Evolutionary conservation across 768 basidiomycete species (phyloP), one percentile per base, ranked within the genome.

Genomic region (Phaeotremella fagi): DNA sequence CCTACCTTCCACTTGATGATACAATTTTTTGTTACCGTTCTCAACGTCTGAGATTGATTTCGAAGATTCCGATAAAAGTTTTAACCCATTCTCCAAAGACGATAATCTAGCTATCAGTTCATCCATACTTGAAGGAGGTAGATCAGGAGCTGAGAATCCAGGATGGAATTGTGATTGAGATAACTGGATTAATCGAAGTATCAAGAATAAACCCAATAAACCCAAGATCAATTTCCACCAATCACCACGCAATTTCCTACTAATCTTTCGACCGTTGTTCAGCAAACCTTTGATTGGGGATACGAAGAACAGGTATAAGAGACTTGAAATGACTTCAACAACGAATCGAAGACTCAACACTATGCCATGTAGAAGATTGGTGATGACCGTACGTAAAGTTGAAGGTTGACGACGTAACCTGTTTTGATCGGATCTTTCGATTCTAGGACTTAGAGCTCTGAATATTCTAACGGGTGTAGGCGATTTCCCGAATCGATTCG

Each of bases 101-200:
- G 66, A 49, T 11, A 76, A 55, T 22, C 75, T 56, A 6, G 57
- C 47, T 16, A 74, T 55, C 4, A 75, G 63, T 45, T 72, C 66
- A 24, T 70, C 68, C 53, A 75, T 64, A n/a, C 66, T 50, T 1
- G 57, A 64, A 15, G 74, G 66, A 5, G 68, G 66, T 4, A 53
- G n/a, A 12, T 57, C 55, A 15, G 57, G 58, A 3, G 59, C 57
- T 31, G 27, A 45, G 29, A 59, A 54, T 3, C 20, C 35, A 1
- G 45, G 28, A n/a, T 24, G 28, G 15, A n/a, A 28, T 11, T 54
- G 31, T 54, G 59, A 59, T 3, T 59, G 53, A 16, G 51, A 28
- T 22, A 64, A 55, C 6, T 60, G 41, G 26, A 60, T 42, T n/a
- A n/a, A n/a, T 26, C 60, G 55, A 2, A 72, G 45, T 16, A 51